Conservation (phyloP, 2,329 filamentous ascomycete genomes). For the Aspergillus pseudoterreus region DNA sequence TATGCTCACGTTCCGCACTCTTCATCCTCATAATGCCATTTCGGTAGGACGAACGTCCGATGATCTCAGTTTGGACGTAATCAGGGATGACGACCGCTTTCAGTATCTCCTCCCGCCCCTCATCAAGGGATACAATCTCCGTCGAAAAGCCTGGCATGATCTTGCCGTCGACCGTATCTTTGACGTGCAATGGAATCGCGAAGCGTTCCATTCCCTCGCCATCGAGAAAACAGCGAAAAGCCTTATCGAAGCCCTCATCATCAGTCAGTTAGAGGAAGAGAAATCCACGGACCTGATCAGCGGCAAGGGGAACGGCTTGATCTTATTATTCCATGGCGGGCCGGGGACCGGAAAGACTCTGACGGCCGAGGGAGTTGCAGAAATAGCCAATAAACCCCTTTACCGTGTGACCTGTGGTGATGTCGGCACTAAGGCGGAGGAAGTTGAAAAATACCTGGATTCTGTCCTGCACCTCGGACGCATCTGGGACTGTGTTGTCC, state of each 20-base stretch:
- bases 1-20: not conserved
- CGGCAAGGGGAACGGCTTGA: not conserved
- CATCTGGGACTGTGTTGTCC: not conserved
- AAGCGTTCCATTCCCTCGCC: not conserved
- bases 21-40: not conserved
- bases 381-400: not conserved
- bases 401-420: not conserved
- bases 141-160: not conserved
- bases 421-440: not conserved
- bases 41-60: not conserved
- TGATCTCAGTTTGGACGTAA: no score
- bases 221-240: not conserved
- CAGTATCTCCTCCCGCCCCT: not conserved
- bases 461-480: not conserved
- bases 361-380: not conserved
- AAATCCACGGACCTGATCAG: not conserved
- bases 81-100: not conserved
- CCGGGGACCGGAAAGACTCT: slow-evolving; percentile 2
- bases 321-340: slow-evolving; percentile 1
- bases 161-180: not conserved
- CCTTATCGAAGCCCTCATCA: not conserved
- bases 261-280: not conserved
- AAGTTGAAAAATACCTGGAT: not conserved
- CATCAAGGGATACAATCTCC: not conserved
- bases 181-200: not conserved